Conservation (phyloP, 2,329 filamentous ascomycete species). For the Talaromyces sp. region DNA sequence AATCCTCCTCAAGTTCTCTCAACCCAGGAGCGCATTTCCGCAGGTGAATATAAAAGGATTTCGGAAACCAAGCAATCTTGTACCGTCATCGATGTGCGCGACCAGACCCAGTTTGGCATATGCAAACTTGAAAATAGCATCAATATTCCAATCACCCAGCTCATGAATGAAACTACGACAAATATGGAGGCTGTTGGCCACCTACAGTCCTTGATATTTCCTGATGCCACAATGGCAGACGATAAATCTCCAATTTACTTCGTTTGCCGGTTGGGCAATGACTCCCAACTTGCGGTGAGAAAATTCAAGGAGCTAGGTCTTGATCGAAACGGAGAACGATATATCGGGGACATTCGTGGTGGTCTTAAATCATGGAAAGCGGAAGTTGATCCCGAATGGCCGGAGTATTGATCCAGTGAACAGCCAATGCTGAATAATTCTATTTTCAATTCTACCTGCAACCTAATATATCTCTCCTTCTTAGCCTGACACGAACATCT, state of each 20-base stretch:
- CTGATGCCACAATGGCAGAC: constrained; percentile 17
- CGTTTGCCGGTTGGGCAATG: constrained; percentile 45
- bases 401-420: constrained; percentile 29
- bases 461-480: not conserved
- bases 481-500: constrained; percentile 3
- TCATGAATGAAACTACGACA: constrained; percentile 24
- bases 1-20: constrained; percentile 52
- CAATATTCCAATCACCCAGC: constrained; percentile 47
- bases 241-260: constrained; percentile 35
- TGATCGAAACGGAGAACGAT: constrained; percentile 26
- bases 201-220: constrained; percentile 23
- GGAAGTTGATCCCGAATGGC: constrained; percentile 37
- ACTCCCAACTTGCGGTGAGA: constrained; percentile 42
- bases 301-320: constrained; percentile 35
- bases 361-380: constrained; percentile 39
- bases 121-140: constrained; percentile 69
- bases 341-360: constrained; percentile 37
- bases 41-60: constrained; percentile 50
- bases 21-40: constrained; percentile 63
- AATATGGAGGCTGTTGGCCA: not conserved
- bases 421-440: not conserved
- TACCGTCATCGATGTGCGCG: constrained; percentile 71
- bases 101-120: constrained; percentile 78
- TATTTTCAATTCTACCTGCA: not conserved
- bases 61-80: constrained; percentile 2